Conservation (phyloP, 2,329 filamentous ascomycete species). For the Madurella mycetomatis region DNA sequence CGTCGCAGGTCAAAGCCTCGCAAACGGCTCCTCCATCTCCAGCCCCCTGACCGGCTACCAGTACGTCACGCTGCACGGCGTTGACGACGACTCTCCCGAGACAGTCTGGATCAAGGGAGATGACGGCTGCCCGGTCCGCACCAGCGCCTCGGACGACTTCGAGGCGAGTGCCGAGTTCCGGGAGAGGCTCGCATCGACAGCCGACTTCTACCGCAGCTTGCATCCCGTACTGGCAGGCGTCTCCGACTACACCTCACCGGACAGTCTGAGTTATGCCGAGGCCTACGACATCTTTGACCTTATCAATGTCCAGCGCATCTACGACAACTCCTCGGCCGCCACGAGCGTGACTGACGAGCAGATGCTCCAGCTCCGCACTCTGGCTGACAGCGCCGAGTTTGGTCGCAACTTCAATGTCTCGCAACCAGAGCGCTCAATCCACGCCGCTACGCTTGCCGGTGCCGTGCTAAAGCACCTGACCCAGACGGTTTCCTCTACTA, state of each 20-base stretch:
- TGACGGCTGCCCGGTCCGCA: constrained; percentile 45
- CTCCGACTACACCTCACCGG: constrained; percentile 35
- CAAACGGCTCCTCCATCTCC: constrained; percentile 63
- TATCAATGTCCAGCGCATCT: constrained; percentile 56
- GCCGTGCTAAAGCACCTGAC: constrained; percentile 52
- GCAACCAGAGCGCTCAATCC: constrained; percentile 58
- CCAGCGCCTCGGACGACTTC: constrained; percentile 53
- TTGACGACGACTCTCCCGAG: constrained; percentile 17
- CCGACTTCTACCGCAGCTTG: constrained; percentile 54
- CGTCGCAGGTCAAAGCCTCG: constrained; percentile 50
- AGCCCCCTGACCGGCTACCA: constrained; percentile 77
- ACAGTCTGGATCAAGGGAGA: constrained; percentile 23
- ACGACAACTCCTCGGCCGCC: constrained; percentile 57
- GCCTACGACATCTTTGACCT: constrained; percentile 56
- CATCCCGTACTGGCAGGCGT: constrained; percentile 39
- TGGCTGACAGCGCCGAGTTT: constrained; percentile 78
- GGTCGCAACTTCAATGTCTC: constrained; percentile 76
- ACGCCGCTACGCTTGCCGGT: constrained; percentile 36
- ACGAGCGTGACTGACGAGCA: constrained; percentile 53
- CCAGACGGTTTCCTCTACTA: constrained; percentile 39
- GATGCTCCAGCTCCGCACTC: constrained; percentile 60
- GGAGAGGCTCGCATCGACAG: constrained; percentile 45
- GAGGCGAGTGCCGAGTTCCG: constrained; percentile 46
- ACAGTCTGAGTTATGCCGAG: constrained; percentile 45
- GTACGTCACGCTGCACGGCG: constrained; percentile 65